Conservation (phyloP, 208 protist species). For the Porcisia deanei region DNA sequence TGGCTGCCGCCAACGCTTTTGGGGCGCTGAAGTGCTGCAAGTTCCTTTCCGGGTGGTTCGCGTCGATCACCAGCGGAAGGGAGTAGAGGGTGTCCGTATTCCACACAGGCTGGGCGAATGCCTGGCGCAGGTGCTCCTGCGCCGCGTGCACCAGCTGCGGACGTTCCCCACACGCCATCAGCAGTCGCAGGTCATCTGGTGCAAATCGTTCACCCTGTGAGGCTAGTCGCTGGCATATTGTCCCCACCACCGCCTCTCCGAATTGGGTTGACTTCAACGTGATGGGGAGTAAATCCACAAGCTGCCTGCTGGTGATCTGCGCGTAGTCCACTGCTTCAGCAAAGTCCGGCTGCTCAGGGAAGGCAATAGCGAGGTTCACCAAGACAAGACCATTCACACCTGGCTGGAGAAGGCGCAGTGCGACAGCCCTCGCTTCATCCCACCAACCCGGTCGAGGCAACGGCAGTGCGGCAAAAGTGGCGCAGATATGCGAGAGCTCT, state of each 20-base stretch:
- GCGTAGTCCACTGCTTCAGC: slow-evolving; percentile 54
- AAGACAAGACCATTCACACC: slow-evolving; percentile 43
- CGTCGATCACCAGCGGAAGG: slow-evolving; percentile 50
- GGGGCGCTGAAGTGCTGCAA: slow-evolving; percentile 17
- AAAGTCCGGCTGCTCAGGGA: slow-evolving; percentile 57
- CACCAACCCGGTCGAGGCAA: slow-evolving; percentile 55
- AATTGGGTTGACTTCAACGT: slow-evolving; percentile 31
- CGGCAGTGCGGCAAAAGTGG: slow-evolving; percentile 65
- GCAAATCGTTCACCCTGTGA: slow-evolving; percentile 47
- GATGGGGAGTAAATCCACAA: slow-evolving; percentile 69
- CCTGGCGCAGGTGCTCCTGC: slow-evolving; percentile 47
- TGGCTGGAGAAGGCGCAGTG: slow-evolving; percentile 42
- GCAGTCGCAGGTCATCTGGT: slow-evolving; percentile 62
- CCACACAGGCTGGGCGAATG: slow-evolving; percentile 72
- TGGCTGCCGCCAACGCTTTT: slow-evolving; percentile 68
- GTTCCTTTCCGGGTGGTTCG: slow-evolving; percentile 22
- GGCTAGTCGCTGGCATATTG: slow-evolving; percentile 52
- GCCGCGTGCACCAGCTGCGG: slow-evolving; percentile 47
- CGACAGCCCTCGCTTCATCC: slow-evolving; percentile 70
- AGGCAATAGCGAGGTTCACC: slow-evolving; percentile 71
- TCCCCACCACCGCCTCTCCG: slow-evolving; percentile 40
- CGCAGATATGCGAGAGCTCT: slow-evolving; percentile 86
- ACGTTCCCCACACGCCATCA: slow-evolving; percentile 39
- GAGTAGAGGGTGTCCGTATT: slow-evolving; percentile 68
- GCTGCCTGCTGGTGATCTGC: slow-evolving; percentile 58